Conservation (phyloP, 169 alveolate genomes). For the Plasmodium blacklocki region DNA sequence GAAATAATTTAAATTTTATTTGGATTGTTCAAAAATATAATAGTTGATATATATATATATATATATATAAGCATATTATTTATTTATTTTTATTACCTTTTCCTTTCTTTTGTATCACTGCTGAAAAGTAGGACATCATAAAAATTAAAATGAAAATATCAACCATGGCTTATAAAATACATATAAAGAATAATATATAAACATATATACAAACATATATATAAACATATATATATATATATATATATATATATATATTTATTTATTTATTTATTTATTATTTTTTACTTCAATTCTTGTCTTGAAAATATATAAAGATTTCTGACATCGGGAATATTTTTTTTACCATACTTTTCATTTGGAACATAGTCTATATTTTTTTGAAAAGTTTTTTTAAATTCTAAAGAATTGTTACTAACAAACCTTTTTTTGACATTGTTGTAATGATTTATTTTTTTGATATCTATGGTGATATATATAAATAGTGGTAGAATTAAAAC, state of each 20-base stretch:
- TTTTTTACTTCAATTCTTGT: background rate
- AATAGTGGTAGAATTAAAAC: too few species aligned
- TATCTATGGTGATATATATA: background rate
- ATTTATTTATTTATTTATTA: slow-evolving; percentile 9
- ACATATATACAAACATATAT: background rate
- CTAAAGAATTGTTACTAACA: background rate
- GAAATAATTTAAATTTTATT: background rate
- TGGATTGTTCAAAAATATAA: too few species aligned
- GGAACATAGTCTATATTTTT: background rate
- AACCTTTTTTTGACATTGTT: slow-evolving; percentile 14
- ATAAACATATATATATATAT: background rate
- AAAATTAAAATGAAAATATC: background rate
- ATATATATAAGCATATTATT: background rate
- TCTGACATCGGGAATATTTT: slow-evolving; percentile 10
- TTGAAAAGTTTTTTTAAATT: slow-evolving; percentile 32
- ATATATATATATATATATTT: slow-evolving; percentile 3
- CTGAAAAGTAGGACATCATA: slow-evolving; percentile 4
- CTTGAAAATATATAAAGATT: slow-evolving; percentile 18
- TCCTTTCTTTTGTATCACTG: slow-evolving; percentile 3
- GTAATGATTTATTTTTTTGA: background rate
- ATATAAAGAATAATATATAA: background rate
- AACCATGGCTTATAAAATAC: background rate
- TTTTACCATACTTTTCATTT: slow-evolving; percentile 37
- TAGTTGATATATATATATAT: background rate
- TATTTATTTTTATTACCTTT: slow-evolving; percentile 10